phyloP scores from a whole-genome alignment of 345 rosid genomes.

The Salix arbutifolia region DNA sequence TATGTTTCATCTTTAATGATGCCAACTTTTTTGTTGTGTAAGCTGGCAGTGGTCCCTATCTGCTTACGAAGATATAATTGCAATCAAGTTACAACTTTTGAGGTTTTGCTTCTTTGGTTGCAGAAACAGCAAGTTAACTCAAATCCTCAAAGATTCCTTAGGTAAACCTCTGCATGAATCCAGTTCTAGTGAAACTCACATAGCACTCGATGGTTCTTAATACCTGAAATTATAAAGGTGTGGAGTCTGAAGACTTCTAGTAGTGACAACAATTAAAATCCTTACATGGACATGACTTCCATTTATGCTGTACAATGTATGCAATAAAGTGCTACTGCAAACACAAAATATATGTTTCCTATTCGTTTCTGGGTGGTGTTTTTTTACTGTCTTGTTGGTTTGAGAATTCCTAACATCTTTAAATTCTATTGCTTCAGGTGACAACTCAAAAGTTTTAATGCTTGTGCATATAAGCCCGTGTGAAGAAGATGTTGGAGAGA shows the following conservation, averaged over 20 bases:
- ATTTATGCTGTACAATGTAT: not conserved
- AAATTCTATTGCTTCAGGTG: conserved; percentile 39
- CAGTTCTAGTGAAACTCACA: not conserved
- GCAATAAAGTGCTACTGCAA: not conserved
- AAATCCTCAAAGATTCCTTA: conserved; percentile 89
- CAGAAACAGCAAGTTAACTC: conserved; percentile 98
- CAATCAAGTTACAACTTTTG: conserved; percentile 10
- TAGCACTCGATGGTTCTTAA: not conserved
- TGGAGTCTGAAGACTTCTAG: not conserved
- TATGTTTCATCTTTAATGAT: conserved; percentile 4
- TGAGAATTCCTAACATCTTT: not conserved
- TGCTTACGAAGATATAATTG: not conserved
- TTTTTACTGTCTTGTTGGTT: not conserved
- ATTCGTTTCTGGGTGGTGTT: not conserved
- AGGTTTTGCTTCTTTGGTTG: conserved; percentile 35
- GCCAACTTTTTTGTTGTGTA: not conserved
- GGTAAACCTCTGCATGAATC: conserved; percentile 38
- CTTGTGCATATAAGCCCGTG: conserved; percentile 79
- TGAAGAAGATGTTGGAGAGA: conserved; percentile 74
- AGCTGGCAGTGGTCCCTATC: conserved; percentile 14
- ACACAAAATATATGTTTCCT: not conserved
- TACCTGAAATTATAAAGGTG: no score
- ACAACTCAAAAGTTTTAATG: conserved; percentile 82
- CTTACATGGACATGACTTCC: not conserved
- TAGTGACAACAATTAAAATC: not conserved